Evolutionary conservation across 176 grass and related monocot species (phyloP), one percentile per base, ranked within the genome.

Genomic region (Panicum miliaceum): DNA sequence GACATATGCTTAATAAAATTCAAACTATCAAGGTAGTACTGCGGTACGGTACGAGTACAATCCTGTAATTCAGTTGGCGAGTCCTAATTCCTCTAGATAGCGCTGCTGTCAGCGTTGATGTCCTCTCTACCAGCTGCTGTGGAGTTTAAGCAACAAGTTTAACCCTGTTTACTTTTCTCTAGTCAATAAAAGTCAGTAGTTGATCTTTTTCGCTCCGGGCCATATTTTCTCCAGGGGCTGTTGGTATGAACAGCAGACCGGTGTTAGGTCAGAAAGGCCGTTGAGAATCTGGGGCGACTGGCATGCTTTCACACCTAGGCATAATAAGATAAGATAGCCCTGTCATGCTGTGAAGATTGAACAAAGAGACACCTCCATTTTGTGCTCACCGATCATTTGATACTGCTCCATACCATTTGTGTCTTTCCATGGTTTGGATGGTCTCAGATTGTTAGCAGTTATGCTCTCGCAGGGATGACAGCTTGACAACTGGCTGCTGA

Each of bases 141-240:
- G 25, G 60, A 61, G 58, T 59, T 79, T 10, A 74, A 58, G 84
- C 76, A 90, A 51, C 76, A 27, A 3, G 45, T 69, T 48, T 5
- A 60, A 52, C 11, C 8, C 65, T 52, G 27, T 22, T 83, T 83
- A 70, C 68, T 85, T 76, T 89, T 81, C 82, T 85, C 48, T 7
- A n/a, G 79, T 86, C 77, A 63, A 71, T 48, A 86, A 40, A 69
- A 65, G 37, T 19, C 8, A 70, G n/a, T 12, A n/a, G 56, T 82
- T 86, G 22, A 65, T 78, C 54, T 64, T 50, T 34, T n/a, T 82
- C 12, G 15, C 37, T 32, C 64, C 1, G 22, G 78, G 56, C 56
- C 26, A 22, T 78, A 78, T 83, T 64, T 90, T 25, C 65, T 78
- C 58, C 1, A 0, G 35, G 80, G 62, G 19, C 65, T 69, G 71